phyloP scores from a whole-genome alignment of 2,329 filamentous ascomycete species.

The Fusarium agapanthi region DNA sequence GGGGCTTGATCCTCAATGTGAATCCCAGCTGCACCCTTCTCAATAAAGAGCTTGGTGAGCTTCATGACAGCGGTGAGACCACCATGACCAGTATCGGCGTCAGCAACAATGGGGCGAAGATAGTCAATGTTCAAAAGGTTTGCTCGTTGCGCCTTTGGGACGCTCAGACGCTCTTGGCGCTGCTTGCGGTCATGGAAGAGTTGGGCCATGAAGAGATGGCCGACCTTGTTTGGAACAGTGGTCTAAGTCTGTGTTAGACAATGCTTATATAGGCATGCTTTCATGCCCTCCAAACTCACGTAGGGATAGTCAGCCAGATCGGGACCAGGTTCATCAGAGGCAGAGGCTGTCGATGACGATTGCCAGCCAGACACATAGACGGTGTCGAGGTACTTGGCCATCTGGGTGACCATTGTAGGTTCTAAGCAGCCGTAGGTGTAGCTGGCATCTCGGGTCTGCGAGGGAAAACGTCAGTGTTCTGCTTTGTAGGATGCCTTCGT shows the following conservation, averaged over 20 bases:
- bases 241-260: constrained; percentile 67
- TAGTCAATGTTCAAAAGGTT: constrained; percentile 87
- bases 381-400: constrained; percentile 98
- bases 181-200: constrained; percentile 99
- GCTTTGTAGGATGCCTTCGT: not conserved
- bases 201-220: constrained; percentile 97
- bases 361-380: constrained; percentile 99
- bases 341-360: constrained; percentile 93
- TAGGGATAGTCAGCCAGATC: constrained; percentile 98
- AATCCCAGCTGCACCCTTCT: constrained; percentile 95
- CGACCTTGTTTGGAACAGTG: constrained; percentile 97
- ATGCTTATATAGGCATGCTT: not conserved
- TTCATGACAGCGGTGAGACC: constrained; percentile 99
- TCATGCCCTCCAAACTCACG: constrained; percentile 57
- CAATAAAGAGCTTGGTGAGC: constrained; percentile 95
- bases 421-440: constrained; percentile 98
- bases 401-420: constrained; percentile 98
- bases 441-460: constrained; percentile 81
- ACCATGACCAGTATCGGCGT: constrained; percentile 96
- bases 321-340: constrained; percentile 94
- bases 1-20: constrained; percentile 99
- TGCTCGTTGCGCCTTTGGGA: constrained; percentile 75
- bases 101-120: constrained; percentile 93
- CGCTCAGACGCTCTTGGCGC: constrained; percentile 88
- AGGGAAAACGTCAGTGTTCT: not conserved